Conservation (phyloP, 805 yeast species). For the Candida andamanensis region DNA sequence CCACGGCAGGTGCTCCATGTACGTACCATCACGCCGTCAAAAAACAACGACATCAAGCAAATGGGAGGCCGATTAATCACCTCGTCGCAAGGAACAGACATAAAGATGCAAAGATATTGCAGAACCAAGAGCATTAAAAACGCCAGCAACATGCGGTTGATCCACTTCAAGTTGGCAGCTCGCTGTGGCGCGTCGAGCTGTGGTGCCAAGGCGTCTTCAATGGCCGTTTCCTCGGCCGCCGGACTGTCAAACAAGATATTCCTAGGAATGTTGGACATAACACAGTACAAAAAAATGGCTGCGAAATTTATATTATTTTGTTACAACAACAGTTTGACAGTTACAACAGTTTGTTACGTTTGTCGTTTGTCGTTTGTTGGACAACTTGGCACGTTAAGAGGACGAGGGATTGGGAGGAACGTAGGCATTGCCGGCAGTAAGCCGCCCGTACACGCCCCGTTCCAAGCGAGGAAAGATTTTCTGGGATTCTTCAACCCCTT, state of each 20-base stretch:
- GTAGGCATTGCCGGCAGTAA: slow-evolving; percentile 16
- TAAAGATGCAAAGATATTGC: slow-evolving; percentile 26
- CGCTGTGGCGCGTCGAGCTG: no score
- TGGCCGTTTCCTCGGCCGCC: no score
- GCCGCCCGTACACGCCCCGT: slow-evolving; percentile 28
- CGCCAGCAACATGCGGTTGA: slow-evolving; percentile 8
- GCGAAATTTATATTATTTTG: no score
- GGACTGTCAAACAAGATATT: no score
- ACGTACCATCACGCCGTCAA: slow-evolving; percentile 19
- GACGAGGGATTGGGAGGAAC: slow-evolving; percentile 15
- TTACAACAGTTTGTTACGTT: no score
- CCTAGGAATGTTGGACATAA: no score
- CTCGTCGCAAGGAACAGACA: slow-evolving; percentile 29
- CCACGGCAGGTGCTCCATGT: not conserved
- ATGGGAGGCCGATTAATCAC: slow-evolving; percentile 28
- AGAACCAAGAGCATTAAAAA: slow-evolving; percentile 19
- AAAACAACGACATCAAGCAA: slow-evolving; percentile 17
- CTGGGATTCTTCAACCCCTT: slow-evolving; percentile 62
- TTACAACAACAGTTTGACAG: no score
- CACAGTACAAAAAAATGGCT: no score
- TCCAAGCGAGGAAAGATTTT: slow-evolving; percentile 51
- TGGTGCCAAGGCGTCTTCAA: no score
- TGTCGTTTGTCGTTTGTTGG: no score
- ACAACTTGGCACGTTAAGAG: no score
- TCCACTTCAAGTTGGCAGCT: slow-evolving; percentile 4